Base-by-base conservation (phyloP, 2,329 filamentous ascomycete genomes). In the Aspergillus udagawae region DNA sequence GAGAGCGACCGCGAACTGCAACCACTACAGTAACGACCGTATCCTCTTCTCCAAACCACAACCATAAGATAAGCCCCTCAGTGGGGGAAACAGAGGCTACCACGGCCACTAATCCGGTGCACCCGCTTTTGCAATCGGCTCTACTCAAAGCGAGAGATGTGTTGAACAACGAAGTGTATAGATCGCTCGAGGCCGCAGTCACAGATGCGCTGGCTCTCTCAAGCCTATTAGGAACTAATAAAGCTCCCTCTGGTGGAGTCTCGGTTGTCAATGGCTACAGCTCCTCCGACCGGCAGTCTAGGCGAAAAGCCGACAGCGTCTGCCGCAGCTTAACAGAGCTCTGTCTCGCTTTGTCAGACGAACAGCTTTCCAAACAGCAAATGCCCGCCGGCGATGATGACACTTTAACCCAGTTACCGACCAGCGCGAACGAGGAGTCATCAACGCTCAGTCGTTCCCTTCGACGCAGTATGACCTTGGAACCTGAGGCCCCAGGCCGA, bases 321-420 rank as follows among this genome's bases (percentile, higher is more conserved):
- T 97, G 94, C 72, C 88, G 93, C 54, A 94, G 90, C 68, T 77
- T 99, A 63, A 97, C 93, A 0, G 94, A 99, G 73, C 81, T 99
- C 6, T 96, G 91, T 70, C 83, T 99, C 55, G 90, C 92, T 0
- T 78, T 99, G 54, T 86, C 87, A 29, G 89, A 90, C 61, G 83
- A 85, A 44, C 68, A 72, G 28, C 54, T 72, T 50, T 66, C 65
- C 29, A 67, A 62, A 45, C 65, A 66, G 51, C 71, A 67, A 49
- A 67, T 66, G n/a, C 66, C 61, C 5, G 74, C 68, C 48, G 65
- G 65, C 51, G 71, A 71, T 48, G 62, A 63, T 42, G 55, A 50
- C 38, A 54, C 60, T 38, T 63, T 62, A 52, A 45, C 56, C 6
- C 62, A 59, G 21, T 67, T 63, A 25, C 35, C 60, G 4, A 71